Evolutionary conservation across 1,284 basidiomycete genomes (phyloP), one percentile per base, ranked within the genome.

Genomic region (Cerioporus squamosus): DNA sequence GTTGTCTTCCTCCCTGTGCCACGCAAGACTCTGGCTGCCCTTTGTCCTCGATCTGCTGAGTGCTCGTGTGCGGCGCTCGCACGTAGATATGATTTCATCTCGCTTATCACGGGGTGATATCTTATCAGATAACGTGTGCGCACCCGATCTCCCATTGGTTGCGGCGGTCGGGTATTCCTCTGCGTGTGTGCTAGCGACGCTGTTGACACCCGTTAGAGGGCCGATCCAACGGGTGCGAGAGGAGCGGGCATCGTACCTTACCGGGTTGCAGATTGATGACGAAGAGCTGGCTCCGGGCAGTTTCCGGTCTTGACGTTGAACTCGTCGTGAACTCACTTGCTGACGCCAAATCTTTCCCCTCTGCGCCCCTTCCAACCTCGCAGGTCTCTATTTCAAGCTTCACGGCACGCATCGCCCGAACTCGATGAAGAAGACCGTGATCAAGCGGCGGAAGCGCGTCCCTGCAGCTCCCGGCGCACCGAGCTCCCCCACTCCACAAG

Each of bases 361-460:
- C 53, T 29, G 42, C 60, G 17, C 46, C 48, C 66, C 52, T 57
- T 65, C 52, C 59, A 57, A 49, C 53, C 53, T 65, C 53, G 47
- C 56, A 97, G 94, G 95, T 59, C 85, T 99, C 5, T 99, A 98
- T 78, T 96, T 95, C 82, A 99, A 99, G 77, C 84, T 99, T 12
- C 97, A 99, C 79, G 95, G 95, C 57, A 95, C 94, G 1, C 95
- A 98, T 68, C 88, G 97, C 44, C 97, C 97, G 33, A 97, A 97
- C 62, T 94, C 94, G 57, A 96, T 99, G 95, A 98, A 97, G 78
- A 98, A 98, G 81, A 93, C 94, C 3, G 95, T 98, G 67, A 99
- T 99, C 82, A 99, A 99, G 80, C 87, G 97, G 38, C 84, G 97
- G 62, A 98, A 98, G 79, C 90, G 97, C 66, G 94, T 98, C 29